phyloP scores from a whole-genome alignment of 1,284 basidiomycete genomes.

The Apiotrichum siamense region DNA sequence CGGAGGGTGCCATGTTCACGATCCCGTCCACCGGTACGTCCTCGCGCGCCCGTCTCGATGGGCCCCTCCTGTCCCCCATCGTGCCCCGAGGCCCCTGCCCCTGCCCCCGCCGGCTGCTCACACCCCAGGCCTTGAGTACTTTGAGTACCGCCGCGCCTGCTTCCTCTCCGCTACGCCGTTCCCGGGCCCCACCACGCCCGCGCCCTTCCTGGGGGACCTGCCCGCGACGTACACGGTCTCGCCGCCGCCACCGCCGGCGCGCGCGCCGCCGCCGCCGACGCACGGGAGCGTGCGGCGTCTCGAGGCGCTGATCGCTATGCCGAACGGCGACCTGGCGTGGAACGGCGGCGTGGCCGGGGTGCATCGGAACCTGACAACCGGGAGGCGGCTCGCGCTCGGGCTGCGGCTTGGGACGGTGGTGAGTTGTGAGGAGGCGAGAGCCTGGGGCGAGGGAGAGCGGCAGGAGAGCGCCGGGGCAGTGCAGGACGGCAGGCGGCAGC shows the following conservation, averaged over 20 bases:
- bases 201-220: conserved; percentile 1
- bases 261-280: not conserved
- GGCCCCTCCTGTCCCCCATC: too few relatives aligned
- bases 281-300: conserved; percentile 22
- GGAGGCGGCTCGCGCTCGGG: conserved; percentile 29
- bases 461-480: too few relatives aligned
- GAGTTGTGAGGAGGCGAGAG: conserved; percentile 13
- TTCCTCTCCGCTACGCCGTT: conserved; percentile 35
- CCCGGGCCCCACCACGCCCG: conserved; percentile 12
- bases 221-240: conserved; percentile 17
- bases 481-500: too few relatives aligned
- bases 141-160: conserved; percentile 36
- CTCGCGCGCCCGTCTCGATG: too few relatives aligned
- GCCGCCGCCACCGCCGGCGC: conserved; percentile 17
- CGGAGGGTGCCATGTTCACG: not conserved
- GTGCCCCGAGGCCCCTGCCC: too few relatives aligned
- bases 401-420: conserved; percentile 40
- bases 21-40: not conserved
- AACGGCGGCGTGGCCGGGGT: conserved; percentile 34
- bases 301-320: conserved; percentile 32
- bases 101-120: not conserved
- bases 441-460: too few relatives aligned
- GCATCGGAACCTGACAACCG: conserved; percentile 26
- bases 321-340: conserved; percentile 36
- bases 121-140: conserved; percentile 36